A percentile compares a stretch with the other conserved stretches of the same genome.
Evolutionary conservation across 2,329 filamentous ascomycete species (phyloP).

Genomic region (Hyphodiscus sp.): DNA sequence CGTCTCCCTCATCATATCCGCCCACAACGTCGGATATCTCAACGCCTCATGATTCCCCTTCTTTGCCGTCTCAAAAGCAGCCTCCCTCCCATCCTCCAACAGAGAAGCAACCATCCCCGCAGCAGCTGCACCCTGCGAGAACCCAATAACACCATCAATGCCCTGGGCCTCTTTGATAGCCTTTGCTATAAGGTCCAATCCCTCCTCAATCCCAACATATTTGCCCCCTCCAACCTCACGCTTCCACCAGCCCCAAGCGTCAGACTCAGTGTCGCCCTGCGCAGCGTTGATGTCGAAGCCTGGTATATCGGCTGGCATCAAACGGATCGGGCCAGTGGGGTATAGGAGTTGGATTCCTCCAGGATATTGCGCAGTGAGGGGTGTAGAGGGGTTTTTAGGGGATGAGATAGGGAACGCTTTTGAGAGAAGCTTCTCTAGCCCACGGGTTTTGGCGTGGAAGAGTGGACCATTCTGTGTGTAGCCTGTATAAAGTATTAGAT

Average conservation of each 20-base stretch:
- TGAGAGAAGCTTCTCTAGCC: slow-evolving; percentile 70
- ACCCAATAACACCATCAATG: slow-evolving; percentile 74
- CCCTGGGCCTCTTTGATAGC: slow-evolving; percentile 57
- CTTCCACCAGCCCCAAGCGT: slow-evolving; percentile 81
- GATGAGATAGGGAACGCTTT: slow-evolving; percentile 62
- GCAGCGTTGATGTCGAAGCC: slow-evolving; percentile 48
- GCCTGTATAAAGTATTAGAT: slow-evolving; percentile 39
- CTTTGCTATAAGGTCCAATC: slow-evolving; percentile 56
- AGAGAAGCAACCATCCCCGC: slow-evolving; percentile 67
- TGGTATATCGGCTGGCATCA: slow-evolving; percentile 61
- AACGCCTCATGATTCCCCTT: slow-evolving; percentile 36
- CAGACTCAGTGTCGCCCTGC: slow-evolving; percentile 41
- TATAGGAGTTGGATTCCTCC: slow-evolving; percentile 51
- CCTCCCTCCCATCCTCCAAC: slow-evolving; percentile 49
- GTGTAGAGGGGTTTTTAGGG: slow-evolving; percentile 46
- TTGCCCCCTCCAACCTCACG: slow-evolving; percentile 55
- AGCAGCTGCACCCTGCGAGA: slow-evolving; percentile 71
- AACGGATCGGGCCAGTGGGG: slow-evolving; percentile 60
- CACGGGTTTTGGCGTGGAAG: slow-evolving; percentile 84
- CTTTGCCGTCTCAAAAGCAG: slow-evolving; percentile 39
- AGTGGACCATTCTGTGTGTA: slow-evolving; percentile 84
- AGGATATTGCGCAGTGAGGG: slow-evolving; percentile 40
- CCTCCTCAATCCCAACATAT: slow-evolving; percentile 66
- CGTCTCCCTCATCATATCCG: slow-evolving; percentile 28
- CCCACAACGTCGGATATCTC: slow-evolving; percentile 44